Evolutionary conservation across 225 moss, liverwort and hornwort genomes (phyloP).

Genomic region (Pseudisothecium myosuroides): DNA sequence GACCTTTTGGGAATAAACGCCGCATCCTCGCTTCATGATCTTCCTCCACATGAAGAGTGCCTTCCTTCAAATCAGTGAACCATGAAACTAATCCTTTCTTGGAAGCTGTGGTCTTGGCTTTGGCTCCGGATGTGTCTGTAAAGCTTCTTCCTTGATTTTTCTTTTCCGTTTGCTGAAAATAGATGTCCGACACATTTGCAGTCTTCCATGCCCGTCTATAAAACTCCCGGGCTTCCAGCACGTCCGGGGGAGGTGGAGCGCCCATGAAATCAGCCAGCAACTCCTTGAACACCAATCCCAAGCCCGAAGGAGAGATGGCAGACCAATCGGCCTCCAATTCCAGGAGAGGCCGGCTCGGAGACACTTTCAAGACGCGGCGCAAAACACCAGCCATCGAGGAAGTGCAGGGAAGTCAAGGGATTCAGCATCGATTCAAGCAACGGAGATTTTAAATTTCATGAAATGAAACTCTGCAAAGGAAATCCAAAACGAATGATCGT

Average conservation of each 20-base stretch:
- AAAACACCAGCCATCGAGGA: conserved; percentile 18
- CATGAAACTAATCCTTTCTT: conserved; percentile 51
- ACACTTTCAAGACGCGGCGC: conserved; percentile 29
- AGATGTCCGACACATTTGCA: conserved; percentile 38
- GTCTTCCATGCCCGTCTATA: conserved; percentile 48
- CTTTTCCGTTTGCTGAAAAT: conserved; percentile 11
- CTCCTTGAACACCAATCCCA: conserved; percentile 65
- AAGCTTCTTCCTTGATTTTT: neutral
- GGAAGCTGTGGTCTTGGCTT: neutral
- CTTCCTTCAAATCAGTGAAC: conserved; percentile 56
- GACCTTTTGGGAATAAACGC: conserved; percentile 24
- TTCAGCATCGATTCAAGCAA: neutral
- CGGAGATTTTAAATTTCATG: neutral
- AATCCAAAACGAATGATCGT: neutral
- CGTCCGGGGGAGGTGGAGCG: conserved; percentile 65
- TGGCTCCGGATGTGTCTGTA: neutral
- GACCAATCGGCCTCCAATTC: conserved; percentile 73
- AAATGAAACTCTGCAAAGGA: neutral
- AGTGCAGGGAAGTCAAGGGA: neutral
- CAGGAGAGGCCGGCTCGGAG: neutral
- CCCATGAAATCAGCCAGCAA: conserved; percentile 67
- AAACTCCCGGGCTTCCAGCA: conserved; percentile 27
- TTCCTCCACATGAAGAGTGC: conserved; percentile 56
- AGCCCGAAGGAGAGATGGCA: conserved; percentile 51
- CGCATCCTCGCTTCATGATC: conserved; percentile 18